Percentiles rank a stretch among this genome's conserved stretches.
Evolutionary conservation across 352 stramenopile species (phyloP).

Genomic region (Globisporangium echinulatum): DNA sequence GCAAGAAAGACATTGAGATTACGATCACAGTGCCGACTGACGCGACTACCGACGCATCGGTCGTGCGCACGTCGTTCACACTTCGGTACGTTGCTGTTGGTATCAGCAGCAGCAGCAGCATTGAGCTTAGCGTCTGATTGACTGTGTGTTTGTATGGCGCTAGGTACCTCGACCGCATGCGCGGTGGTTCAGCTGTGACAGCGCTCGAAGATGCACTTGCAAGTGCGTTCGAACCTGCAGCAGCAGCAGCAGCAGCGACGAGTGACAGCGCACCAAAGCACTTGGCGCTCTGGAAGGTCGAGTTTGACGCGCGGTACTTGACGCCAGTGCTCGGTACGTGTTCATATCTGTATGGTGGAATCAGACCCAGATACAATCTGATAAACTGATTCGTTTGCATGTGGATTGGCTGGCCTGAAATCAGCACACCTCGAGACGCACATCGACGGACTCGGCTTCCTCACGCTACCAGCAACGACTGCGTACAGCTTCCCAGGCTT

Average conservation of each 20-base stretch:
- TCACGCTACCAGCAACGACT: slow-evolving; percentile 30
- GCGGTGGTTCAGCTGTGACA: slow-evolving; percentile 7
- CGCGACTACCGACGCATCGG: neutral
- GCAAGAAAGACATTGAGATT: slow-evolving; percentile 62
- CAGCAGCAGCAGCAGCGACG: neutral
- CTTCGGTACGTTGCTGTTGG: slow-evolving; percentile 18
- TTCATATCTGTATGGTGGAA: neutral
- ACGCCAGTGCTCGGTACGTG: slow-evolving; percentile 42
- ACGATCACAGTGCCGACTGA: slow-evolving; percentile 33
- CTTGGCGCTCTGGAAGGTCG: slow-evolving; percentile 58
- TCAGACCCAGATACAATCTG: neutral
- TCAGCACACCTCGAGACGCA: slow-evolving; percentile 39
- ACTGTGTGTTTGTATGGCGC: neutral
- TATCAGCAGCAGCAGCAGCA: too few relatives aligned
- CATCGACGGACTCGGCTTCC: slow-evolving; percentile 36
- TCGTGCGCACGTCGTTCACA: slow-evolving; percentile 54
- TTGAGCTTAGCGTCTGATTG: neutral
- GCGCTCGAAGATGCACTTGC: slow-evolving; percentile 7
- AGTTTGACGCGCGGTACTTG: slow-evolving; percentile 72
- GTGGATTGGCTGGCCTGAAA: neutral
- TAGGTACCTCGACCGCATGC: slow-evolving; percentile 52
- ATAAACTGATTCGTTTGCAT: neutral
- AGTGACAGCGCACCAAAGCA: neutral
- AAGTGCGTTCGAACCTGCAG: neutral
- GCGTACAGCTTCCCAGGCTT: slow-evolving; percentile 51